Conservation (phyloP, 2,329 filamentous ascomycete species). For the Pseudodiploospora longispora region DNA sequence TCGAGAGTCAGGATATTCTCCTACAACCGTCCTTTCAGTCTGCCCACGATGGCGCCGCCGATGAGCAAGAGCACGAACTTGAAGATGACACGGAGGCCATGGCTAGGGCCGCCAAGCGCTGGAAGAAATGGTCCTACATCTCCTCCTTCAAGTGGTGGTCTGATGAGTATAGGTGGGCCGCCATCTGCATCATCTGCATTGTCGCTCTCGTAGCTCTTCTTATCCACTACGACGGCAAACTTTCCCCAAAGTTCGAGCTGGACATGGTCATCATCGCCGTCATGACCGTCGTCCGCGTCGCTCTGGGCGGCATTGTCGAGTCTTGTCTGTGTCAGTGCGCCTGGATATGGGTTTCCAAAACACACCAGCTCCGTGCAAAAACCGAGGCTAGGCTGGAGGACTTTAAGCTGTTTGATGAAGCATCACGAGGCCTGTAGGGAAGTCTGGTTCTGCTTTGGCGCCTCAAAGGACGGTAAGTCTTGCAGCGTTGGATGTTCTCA, state of each 20-base stretch:
- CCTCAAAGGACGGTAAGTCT: slow-evolving; percentile 24
- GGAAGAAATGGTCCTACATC: slow-evolving; percentile 6
- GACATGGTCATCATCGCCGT: slow-evolving; percentile 29
- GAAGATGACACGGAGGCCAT: not conserved
- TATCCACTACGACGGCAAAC: slow-evolving; percentile 20
- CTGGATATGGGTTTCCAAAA: slow-evolving; percentile 32
- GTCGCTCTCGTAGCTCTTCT: slow-evolving; percentile 21
- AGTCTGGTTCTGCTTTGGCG: slow-evolving; percentile 27
- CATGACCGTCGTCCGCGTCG: slow-evolving; percentile 27
- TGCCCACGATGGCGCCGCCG: slow-evolving; percentile 1
- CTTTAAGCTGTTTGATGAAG: slow-evolving; percentile 31
- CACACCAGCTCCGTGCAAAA: slow-evolving; percentile 21
- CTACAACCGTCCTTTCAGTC: too few relatives aligned
- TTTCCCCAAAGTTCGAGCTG: slow-evolving; percentile 23
- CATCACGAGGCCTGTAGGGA: slow-evolving; percentile 27
- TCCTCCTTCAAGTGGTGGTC: slow-evolving; percentile 27
- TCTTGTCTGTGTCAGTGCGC: slow-evolving; percentile 28
- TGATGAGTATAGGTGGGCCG: slow-evolving; percentile 26
- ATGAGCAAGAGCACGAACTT: not conserved
- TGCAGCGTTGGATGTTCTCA: not conserved
- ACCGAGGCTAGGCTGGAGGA: slow-evolving; percentile 27
- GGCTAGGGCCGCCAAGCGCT: not conserved
- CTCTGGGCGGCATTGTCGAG: slow-evolving; percentile 27
- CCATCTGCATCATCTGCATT: slow-evolving; percentile 20
- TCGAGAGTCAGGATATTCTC: too few relatives aligned